Evolutionary conservation across 176 grass and related monocot species (phyloP), one percentile per base, ranked within the genome.

Genomic region (Carex littledalei): DNA sequence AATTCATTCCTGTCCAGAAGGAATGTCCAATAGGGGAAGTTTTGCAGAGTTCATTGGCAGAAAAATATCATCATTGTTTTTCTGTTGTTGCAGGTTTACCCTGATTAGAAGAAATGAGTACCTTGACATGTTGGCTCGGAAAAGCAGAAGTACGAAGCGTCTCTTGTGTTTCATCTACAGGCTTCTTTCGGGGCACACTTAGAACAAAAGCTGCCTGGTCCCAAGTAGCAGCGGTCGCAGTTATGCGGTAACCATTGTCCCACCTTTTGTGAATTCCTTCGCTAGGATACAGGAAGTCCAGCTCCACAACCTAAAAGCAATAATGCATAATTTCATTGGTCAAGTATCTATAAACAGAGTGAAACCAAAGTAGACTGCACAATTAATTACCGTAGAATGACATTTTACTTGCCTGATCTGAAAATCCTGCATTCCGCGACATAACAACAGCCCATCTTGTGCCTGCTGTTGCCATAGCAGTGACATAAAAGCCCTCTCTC

Each of bases 241-340:
- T 96, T 92, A 99, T 94, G 58, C 93, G 86, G 63, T 91, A 99
- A 81, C 97, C 97, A 86, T 74, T 83, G 49, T 94, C 97, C 97
- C 97, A 99, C 54, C 97, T 88, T 79, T 92, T 91, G 88, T 99
- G 97, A 78, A 99, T 96, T 80, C 97, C 97, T 86, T 99, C 97
- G 53, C 93, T 96, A 74, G 97, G 97, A 84, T 99, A 99, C 18
- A 99, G 84, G 67, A 99, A 99, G 86, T 99, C 97, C 66, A 99
- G 87, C 84, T 99, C 97, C 57, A 99, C 89, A 81, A 96, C 97
- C 97, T 99, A 89, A 54, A 89, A 79, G 81, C 73, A 66, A 41
- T 66, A 60, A 4, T 20, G 59, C 60, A 18, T 11, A 77, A 75
- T 5, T 68, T 67, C 24, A 56, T 59, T 70, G 5, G 37, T 56